Conservation (phyloP, 1,139 yeast species). For the Candida tetrigidarum region DNA sequence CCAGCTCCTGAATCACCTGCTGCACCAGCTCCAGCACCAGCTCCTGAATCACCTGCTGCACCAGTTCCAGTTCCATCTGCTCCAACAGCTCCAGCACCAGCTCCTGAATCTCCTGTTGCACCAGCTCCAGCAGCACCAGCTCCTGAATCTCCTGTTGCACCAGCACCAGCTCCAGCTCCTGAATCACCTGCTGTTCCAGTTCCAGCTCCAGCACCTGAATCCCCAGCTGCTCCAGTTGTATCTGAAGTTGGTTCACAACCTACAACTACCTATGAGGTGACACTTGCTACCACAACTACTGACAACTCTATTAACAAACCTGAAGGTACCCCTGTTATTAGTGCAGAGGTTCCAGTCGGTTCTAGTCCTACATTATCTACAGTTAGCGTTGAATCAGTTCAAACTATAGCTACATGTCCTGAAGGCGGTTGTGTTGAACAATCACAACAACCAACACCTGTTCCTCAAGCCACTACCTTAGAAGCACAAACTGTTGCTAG, state of each 20-base stretch:
- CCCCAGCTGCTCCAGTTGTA: no score
- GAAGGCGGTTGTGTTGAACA: slow-evolving; percentile 5
- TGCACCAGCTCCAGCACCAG: no score
- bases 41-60: no score
- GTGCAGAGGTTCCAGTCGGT: slow-evolving; percentile 3
- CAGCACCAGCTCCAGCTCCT: no score
- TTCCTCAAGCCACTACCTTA: slow-evolving; percentile 1
- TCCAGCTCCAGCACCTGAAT: slow-evolving; percentile 13
- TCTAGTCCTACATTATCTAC: neutral
- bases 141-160: no score
- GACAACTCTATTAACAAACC: neutral
- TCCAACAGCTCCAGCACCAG: no score
- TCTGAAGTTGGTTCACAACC: neutral
- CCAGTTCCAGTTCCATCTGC: slow-evolving; percentile 13
- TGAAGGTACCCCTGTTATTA: slow-evolving; percentile 12
- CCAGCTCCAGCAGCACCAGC: neutral
- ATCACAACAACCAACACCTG: neutral
- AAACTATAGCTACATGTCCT: slow-evolving; percentile 1
- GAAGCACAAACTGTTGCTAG: slow-evolving; percentile 4
- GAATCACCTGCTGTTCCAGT: slow-evolving; percentile 12
- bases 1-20: no score
- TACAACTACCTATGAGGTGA: neutral
- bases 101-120: no score
- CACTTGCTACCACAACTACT: neutral
- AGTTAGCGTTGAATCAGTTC: neutral